Base-by-base conservation (phyloP, 108 stramenopile genomes). In the Thalassiosira profunda region DNA sequence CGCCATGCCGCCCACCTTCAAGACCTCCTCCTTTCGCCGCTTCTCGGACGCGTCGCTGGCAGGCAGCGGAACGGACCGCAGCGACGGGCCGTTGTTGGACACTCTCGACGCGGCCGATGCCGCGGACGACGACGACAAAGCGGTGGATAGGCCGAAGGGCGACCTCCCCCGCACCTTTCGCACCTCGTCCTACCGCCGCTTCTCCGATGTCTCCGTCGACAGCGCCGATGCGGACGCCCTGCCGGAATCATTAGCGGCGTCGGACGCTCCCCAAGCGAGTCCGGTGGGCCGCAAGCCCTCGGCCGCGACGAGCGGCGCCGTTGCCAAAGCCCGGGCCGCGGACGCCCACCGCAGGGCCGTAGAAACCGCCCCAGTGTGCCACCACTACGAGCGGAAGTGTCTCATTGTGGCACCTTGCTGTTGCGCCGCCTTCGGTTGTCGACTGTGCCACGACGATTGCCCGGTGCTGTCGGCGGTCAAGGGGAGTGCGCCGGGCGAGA, bases 381-480 rank as follows among this genome's bases (percentile, higher is more conserved):
- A 76, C 21, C 92, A 94, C 64, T 94, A 94, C 61, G 79, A 86
- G 25, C 66, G 92, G 20, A 90, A 94, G 34, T 91, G 88, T 43
- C 76, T 80, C 63, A 81, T 94, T 24, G 81, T 94, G 21, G 82
- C 81, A 4, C 92, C 92, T 5, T 94, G 92, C 74, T 94, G 92
- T 53, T 72, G 77, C 11, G 70, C 83, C 21, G 73, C 86, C 9
- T 89, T 86, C 58, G 92, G 89, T 2, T 94, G 92, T 48, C 84
- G 92, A n/a, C 84, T 94, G 24, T 94, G 92, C 67, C 92, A 94
- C 59, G 89, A 94, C 56, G 92, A 94, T 37, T 66, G 69, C 36
- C 76, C 76, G 1, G 70, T 78, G 8, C 42, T 78, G 40, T 35
- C 52, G 53, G 41, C 4, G 40, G 0, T 5, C 1, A n/a, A 6